These are phyloP conservation scores for Fusarium nematophilum DNA, from an alignment of 2,329 filamentous ascomycete species.

Conservation along the genomic window DNA sequence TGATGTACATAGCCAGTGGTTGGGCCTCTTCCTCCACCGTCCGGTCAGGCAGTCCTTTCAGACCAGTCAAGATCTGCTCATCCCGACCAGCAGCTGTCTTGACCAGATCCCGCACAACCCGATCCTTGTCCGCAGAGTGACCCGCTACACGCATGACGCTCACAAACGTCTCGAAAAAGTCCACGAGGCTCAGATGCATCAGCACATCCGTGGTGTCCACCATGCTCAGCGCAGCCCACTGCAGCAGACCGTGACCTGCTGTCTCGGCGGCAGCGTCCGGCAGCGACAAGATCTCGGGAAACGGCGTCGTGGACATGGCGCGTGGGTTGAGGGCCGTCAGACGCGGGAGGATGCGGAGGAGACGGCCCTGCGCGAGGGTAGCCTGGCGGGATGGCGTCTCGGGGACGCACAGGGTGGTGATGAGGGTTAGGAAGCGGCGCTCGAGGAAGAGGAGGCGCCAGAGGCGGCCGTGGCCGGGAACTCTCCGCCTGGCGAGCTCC, in stretches of 20 bases:
- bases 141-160: slow-evolving; percentile 59
- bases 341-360: slow-evolving; percentile 63
- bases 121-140: slow-evolving; percentile 50
- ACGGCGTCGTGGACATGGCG: slow-evolving; percentile 52
- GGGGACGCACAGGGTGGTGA: slow-evolving; percentile 54
- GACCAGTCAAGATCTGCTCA: slow-evolving; percentile 49
- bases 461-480: slow-evolving; percentile 62
- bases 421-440: slow-evolving; percentile 56
- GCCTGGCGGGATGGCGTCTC: slow-evolving; percentile 51
- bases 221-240: slow-evolving; percentile 64
- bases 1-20: slow-evolving; percentile 58
- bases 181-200: slow-evolving; percentile 63
- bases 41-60: slow-evolving; percentile 59
- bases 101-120: slow-evolving; percentile 54
- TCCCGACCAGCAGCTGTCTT: slow-evolving; percentile 55
- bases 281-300: slow-evolving; percentile 49
- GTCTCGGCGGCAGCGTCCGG: slow-evolving; percentile 31
- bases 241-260: slow-evolving; percentile 56
- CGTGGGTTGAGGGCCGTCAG: slow-evolving; percentile 60
- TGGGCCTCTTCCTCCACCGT: slow-evolving; percentile 65
- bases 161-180: slow-evolving; percentile 65
- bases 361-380: slow-evolving; percentile 63
- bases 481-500: slow-evolving; percentile 52
- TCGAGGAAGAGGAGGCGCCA: slow-evolving; percentile 66
- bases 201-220: slow-evolving; percentile 61